Evolutionary conservation across 2,329 filamentous ascomycete genomes (phyloP).

Genomic region (Capronia americana): DNA sequence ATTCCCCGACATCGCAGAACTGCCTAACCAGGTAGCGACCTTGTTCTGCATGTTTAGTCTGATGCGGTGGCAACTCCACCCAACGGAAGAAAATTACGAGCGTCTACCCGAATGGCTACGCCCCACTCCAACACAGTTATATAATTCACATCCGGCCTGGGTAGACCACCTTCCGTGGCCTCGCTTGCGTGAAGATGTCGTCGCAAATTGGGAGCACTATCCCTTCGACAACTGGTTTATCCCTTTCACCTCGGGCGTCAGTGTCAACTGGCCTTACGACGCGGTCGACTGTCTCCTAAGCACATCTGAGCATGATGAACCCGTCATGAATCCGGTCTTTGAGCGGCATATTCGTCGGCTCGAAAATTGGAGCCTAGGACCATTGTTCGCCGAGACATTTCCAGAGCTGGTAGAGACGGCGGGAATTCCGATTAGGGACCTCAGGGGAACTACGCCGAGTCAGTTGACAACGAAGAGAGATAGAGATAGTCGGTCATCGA

Average conservation of each 20-base stretch:
- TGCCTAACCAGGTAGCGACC: conserved; percentile 82
- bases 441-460: neutral
- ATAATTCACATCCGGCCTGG: conserved; percentile 76
- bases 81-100: conserved; percentile 79
- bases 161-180: conserved; percentile 83
- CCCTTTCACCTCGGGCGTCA: conserved; percentile 76
- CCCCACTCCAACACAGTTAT: conserved; percentile 70
- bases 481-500: neutral
- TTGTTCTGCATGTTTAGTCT: conserved; percentile 86
- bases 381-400: conserved; percentile 69
- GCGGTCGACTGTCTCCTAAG: conserved; percentile 71
- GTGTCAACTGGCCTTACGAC: conserved; percentile 84
- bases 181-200: conserved; percentile 71
- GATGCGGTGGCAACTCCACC: conserved; percentile 84
- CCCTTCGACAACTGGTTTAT: conserved; percentile 83
- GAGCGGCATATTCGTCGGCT: conserved; percentile 77
- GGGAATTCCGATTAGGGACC: conserved; percentile 40
- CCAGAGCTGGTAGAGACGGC: conserved; percentile 60
- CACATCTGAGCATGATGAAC: conserved; percentile 61
- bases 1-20: conserved; percentile 78
- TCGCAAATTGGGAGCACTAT: conserved; percentile 61
- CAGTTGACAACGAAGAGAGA: neutral
- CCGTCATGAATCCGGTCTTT: conserved; percentile 85
- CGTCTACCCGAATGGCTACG: conserved; percentile 75
- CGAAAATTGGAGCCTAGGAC: conserved; percentile 82